Conservation (phyloP, 176 grass and related monocot species). For the Juncus inflexus region DNA sequence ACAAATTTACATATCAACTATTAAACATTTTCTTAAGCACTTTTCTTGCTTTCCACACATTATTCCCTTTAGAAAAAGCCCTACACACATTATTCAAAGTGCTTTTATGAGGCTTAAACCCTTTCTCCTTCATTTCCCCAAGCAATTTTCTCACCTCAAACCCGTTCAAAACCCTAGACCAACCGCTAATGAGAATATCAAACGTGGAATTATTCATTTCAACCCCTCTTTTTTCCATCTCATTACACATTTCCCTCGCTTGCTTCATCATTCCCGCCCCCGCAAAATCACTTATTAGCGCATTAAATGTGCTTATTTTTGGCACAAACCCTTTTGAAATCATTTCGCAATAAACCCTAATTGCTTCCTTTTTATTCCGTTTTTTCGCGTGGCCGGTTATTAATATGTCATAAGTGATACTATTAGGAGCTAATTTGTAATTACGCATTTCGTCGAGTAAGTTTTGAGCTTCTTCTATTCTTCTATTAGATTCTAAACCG, state of each 20-base stretch:
- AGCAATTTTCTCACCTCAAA: constrained; percentile 58
- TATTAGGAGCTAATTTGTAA: constrained; percentile 41
- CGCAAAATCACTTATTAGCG: constrained; percentile 64
- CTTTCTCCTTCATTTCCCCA: constrained; percentile 79
- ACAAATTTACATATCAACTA: constrained; percentile 19
- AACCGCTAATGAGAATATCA: constrained; percentile 77
- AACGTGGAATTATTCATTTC: constrained; percentile 63
- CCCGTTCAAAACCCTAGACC: constrained; percentile 77
- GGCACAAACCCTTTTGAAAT: constrained; percentile 76
- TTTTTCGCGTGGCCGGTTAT: constrained; percentile 67
- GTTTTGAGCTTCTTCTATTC: constrained; percentile 54
- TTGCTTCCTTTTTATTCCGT: constrained; percentile 59
- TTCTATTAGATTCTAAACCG: constrained; percentile 61
- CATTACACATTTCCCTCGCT: constrained; percentile 68
- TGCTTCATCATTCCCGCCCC: constrained; percentile 86
- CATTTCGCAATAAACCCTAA: constrained; percentile 88
- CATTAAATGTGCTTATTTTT: constrained; percentile 90
- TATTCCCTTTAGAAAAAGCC: constrained; percentile 70
- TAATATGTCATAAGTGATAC: constrained; percentile 86
- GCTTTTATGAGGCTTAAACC: constrained; percentile 54
- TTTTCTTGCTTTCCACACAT: constrained; percentile 43
- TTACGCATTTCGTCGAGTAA: constrained; percentile 69
- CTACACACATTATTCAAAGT: constrained; percentile 60
- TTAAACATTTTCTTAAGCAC: constrained; percentile 59
- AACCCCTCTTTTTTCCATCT: constrained; percentile 71